Evolutionary conservation across 306 rosid genomes (phyloP).

Genomic region (Cucurbita ficifolia): DNA sequence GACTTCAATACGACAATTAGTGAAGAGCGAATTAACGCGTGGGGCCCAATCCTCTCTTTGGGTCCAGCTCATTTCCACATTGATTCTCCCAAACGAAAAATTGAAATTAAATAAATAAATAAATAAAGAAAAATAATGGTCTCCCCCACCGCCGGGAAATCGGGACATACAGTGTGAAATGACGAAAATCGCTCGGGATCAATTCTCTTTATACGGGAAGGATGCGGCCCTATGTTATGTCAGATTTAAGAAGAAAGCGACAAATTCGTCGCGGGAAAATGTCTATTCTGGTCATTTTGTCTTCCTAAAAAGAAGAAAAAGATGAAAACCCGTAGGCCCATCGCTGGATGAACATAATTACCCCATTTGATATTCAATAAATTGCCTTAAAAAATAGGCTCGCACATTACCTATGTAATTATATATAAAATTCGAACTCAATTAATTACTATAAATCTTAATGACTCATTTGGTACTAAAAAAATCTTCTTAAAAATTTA

Average conservation of each 20-base stretch:
- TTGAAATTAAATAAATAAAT: neutral
- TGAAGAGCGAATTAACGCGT: neutral
- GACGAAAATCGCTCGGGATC: slow-evolving; percentile 2
- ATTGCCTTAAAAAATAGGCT: neutral
- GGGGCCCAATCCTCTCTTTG: neutral
- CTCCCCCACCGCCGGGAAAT: neutral
- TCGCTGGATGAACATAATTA: neutral
- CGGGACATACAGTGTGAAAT: neutral
- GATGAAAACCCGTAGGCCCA: neutral
- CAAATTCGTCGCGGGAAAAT: neutral
- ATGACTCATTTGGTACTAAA: neutral
- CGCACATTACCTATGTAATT: no score
- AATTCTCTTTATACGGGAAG: neutral
- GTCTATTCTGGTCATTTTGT: neutral
- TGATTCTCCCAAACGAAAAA: no score
- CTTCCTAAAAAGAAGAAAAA: neutral
- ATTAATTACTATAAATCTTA: no score
- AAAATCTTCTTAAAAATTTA: neutral
- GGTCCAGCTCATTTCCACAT: neutral
- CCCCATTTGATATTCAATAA: neutral
- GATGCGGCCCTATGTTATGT: neutral
- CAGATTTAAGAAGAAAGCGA: neutral
- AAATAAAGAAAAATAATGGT: neutral
- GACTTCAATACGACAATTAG: neutral
- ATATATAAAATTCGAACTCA: no score